Percentiles rank a stretch among this genome's conserved stretches.
These are phyloP conservation scores for Colletotrichum lini DNA, from an alignment of 2,329 filamentous ascomycete species.

Conservation along the genomic window DNA sequence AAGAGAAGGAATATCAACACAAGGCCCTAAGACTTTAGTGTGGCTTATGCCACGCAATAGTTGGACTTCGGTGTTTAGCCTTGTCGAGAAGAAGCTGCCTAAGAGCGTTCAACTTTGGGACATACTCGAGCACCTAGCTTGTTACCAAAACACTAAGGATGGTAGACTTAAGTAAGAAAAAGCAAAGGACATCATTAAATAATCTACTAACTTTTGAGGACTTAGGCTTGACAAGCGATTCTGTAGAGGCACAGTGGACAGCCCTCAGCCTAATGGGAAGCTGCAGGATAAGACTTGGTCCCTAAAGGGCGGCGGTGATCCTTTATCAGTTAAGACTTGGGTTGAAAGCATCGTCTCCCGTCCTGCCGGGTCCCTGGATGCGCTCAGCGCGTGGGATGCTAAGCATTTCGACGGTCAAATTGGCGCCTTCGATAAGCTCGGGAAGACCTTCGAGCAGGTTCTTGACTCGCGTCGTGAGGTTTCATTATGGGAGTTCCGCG, in stretches of 20 bases:
- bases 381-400: not conserved
- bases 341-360: not conserved
- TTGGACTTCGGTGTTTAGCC: not conserved
- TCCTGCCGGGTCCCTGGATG: not conserved
- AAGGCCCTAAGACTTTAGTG: not conserved
- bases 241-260: not conserved
- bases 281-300: not conserved
- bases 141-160: conserved; percentile 1
- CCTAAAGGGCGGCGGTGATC: not conserved
- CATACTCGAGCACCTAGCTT: not conserved
- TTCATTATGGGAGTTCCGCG: conserved; percentile 1
- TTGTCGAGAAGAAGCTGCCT: not conserved
- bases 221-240: not conserved
- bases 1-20: too few relatives aligned
- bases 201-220: not conserved
- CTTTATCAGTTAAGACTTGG: not conserved
- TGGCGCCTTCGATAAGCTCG: not conserved
- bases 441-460: not conserved
- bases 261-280: not conserved
- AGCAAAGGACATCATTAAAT: not conserved
- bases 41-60: not conserved
- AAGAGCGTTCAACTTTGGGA: not conserved
- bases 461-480: not conserved
- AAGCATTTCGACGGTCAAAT: conserved; percentile 6
- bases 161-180: not conserved